These are phyloP conservation scores for Powellomyces hirtus DNA, from an alignment of 192 early-diverging fungal species.

Conservation along the genomic window DNA sequence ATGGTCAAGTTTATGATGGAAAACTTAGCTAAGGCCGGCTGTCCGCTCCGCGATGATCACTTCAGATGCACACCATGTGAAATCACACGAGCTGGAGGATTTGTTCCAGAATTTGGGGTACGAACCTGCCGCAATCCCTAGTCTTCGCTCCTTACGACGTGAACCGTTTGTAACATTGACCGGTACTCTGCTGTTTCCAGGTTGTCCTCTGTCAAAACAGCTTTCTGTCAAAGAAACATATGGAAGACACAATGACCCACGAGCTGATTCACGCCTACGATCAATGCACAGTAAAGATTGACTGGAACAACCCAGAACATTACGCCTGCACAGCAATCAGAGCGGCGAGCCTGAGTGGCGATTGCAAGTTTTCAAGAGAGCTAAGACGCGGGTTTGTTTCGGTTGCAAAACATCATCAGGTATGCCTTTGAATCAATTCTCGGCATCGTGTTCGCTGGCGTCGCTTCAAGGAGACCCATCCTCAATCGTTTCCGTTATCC, in stretches of 20 bases:
- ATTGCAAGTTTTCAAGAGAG: constrained; percentile 49
- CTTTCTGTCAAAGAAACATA: constrained; percentile 72
- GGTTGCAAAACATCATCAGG: constrained; percentile 47
- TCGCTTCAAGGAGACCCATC: too few relatives aligned
- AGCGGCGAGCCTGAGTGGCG: constrained; percentile 45
- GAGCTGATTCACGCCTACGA: constrained; percentile 68
- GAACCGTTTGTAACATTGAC: too few relatives aligned
- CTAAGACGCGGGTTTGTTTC: constrained; percentile 40
- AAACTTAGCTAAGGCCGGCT: constrained; percentile 69
- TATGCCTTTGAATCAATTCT: constrained; percentile 6
- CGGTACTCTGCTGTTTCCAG: too few relatives aligned
- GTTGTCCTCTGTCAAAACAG: constrained; percentile 87
- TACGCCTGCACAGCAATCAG: constrained; percentile 57
- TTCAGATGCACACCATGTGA: constrained; percentile 84
- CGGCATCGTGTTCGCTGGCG: too few relatives aligned
- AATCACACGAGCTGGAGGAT: constrained; percentile 81
- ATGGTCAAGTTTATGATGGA: constrained; percentile 85
- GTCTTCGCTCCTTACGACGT: not conserved
- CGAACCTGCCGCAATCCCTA: not conserved
- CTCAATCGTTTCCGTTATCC: not conserved
- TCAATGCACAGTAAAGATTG: constrained; percentile 44
- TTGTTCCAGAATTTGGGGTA: constrained; percentile 69
- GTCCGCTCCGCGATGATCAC: constrained; percentile 51
- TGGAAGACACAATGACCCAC: constrained; percentile 91
- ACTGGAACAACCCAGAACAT: constrained; percentile 48